Evolutionary conservation across 2,329 filamentous ascomycete genomes (phyloP), one percentile per base, ranked within the genome.

Genomic region (Magnaporthiopsis incrustans): DNA sequence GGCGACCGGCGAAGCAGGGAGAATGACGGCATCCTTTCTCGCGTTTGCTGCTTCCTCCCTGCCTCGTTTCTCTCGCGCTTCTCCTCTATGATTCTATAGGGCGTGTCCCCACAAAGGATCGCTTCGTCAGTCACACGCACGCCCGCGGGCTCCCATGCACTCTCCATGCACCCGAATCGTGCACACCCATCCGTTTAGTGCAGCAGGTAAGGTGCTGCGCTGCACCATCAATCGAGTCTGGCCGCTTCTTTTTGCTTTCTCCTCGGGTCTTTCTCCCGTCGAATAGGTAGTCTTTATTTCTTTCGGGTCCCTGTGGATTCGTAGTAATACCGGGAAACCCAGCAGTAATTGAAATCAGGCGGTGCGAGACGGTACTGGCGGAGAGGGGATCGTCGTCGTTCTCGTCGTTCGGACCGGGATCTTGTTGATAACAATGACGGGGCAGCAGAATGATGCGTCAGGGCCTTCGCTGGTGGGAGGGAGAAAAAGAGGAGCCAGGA

Each of bases 1-100:
- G 68, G 68, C 57, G 70, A 70, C 63, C 72, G 71, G 62, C 71
- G 72, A 64, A 73, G 67, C 10, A 72, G 68, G 32, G 72, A 72
- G 56, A 76, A 70, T 25, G 72, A 72, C 56, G 73, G 73, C 74
- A 76, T 76, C 56, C 66, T 65, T 53, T n/a, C 44, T 53, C 44
- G 15, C 44, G 18, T 50, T 50, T 22, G 44, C 44, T 53, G 44
- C 2, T 53, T 53, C 44, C 6, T n/a, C 15, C 18, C 44, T n/a
- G 44, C 2, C 11, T n/a, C 44, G 1, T 53, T 53, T n/a, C 10
- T n/a, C 10, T 53, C 22, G 44, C 38, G 18, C 44, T 25, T 53
- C 3, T 53, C n/a, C 22, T 53, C 7, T 50, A 22, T 22, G n/a
- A 12, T 22, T 53, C n/a, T 25, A 53, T 53, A 53, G 44, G 44